Evolutionary conservation across 345 rosid species (phyloP), one percentile per base, ranked within the genome.

Genomic region (Eucalyptus marginata): DNA sequence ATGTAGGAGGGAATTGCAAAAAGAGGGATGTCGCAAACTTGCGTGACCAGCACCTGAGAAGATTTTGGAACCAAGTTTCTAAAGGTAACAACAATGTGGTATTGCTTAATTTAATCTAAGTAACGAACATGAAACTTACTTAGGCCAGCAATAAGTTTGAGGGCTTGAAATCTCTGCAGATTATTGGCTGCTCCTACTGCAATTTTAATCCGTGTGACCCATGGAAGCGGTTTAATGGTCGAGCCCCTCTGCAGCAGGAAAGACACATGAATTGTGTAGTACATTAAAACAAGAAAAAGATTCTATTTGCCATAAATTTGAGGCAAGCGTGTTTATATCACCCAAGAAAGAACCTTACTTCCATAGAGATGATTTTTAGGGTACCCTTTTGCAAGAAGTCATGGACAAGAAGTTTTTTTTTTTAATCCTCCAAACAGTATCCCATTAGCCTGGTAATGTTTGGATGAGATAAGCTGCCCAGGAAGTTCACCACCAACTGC

Each of bases 111-210:
- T 68, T 46, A 31, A 66, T 43, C 43, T 13, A 3, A 46, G 33
- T 76, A 8, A 12, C 10, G 13, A 84, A 46, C 59, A 0, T 27
- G 3, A 20, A 81, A 36, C 81, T 86, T 87, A 90, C 91, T 58
- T 13, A 43, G 31, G 88, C 88, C 66, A 88, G 86, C 79, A 88
- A 50, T 85, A 90, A 86, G 46, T 88, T 88, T 10, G 87, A 71
- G 66, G 91, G 15, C 62, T 90, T 90, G 31, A 90, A 47, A 76
- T 71, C 88, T 33, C 88, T 71, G 89, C 88, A 90, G n/a, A 90
- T 88, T 24, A 86, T 86, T 88, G 49, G 86, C 91, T 88, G 91
- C 71, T 52, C 91, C 91, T 62, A 52, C 5, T 25, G 88, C 83
- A 64, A 90, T 11, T 36, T 88, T 86, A 4, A 88, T 49, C 68